phyloP scores from a whole-genome alignment of 768 basidiomycete genomes.

The Melanogaster broomeanus region DNA sequence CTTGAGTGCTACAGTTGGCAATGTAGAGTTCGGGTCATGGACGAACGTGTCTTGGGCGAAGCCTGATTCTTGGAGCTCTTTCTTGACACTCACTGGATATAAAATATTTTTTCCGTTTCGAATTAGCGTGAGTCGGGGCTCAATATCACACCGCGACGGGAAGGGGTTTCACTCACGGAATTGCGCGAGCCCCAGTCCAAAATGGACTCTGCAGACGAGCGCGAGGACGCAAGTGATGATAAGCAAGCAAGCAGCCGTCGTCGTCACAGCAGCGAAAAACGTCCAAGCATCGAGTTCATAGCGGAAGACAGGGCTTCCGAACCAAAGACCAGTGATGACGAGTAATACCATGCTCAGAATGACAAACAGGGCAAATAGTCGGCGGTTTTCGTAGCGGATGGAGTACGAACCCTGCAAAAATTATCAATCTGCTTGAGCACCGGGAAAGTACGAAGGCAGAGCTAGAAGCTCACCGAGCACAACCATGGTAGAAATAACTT shows the following conservation, averaged over 20 bases:
- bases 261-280: conserved; percentile 50
- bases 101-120: neutral
- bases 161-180: conserved; percentile 40
- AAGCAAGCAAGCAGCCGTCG: conserved; percentile 41
- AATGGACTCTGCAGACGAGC: conserved; percentile 52
- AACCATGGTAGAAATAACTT: conserved; percentile 52
- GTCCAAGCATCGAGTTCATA: conserved; percentile 38
- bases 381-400: conserved; percentile 45
- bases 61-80: conserved; percentile 13
- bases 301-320: conserved; percentile 37
- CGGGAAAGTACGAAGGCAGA: neutral
- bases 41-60: conserved; percentile 18
- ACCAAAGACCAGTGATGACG: conserved; percentile 42
- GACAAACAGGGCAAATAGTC: conserved; percentile 41
- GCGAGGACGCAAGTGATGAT: conserved; percentile 44
- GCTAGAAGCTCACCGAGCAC: conserved; percentile 35
- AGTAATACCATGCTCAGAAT: conserved; percentile 40
- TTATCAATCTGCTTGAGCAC: neutral
- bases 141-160: neutral
- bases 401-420: conserved; percentile 47
- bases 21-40: neutral
- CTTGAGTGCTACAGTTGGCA: no score
- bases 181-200: conserved; percentile 54
- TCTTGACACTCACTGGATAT: conserved; percentile 18
- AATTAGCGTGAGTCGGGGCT: neutral